A percentile compares a stretch with the other conserved stretches of the same genome.
These are phyloP conservation scores for Chaetomium cochliodes DNA, from an alignment of 495 filamentous ascomycete species.

Conservation along the genomic window DNA sequence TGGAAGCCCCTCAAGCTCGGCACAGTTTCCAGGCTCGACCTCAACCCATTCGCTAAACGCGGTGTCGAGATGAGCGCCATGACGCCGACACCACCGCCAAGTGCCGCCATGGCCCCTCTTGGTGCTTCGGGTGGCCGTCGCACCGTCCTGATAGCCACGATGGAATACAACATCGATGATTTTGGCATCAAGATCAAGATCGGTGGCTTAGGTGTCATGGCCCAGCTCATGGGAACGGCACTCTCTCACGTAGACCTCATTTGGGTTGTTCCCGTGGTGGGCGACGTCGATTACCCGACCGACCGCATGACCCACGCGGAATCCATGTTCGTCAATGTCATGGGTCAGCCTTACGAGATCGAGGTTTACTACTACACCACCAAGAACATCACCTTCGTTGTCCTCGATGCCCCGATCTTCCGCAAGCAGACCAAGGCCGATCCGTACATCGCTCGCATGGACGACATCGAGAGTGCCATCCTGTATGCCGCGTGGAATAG, in stretches of 20 bases:
- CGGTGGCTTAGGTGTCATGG: conserved; percentile 69
- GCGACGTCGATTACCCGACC: conserved; percentile 63
- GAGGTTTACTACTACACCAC: conserved; percentile 63
- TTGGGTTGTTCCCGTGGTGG: conserved; percentile 76
- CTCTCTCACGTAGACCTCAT: conserved; percentile 66
- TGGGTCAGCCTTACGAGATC: conserved; percentile 63
- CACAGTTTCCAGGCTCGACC: conserved; percentile 32
- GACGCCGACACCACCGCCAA: conserved; percentile 26
- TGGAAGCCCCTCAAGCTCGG: conserved; percentile 30
- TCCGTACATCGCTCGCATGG: conserved; percentile 72
- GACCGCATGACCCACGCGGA: conserved; percentile 55
- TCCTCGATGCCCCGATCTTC: conserved; percentile 69
- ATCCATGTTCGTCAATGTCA: conserved; percentile 63
- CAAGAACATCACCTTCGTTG: conserved; percentile 70
- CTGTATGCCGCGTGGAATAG: conserved; percentile 75
- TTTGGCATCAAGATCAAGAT: conserved; percentile 74
- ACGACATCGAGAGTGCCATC: conserved; percentile 69
- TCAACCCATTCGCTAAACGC: conserved; percentile 50
- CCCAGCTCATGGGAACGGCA: conserved; percentile 69
- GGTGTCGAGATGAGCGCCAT: conserved; percentile 42
- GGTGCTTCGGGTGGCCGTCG: conserved; percentile 38
- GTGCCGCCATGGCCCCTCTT: conserved; percentile 20
- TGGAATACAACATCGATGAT: conserved; percentile 74
- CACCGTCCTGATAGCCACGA: conserved; percentile 65
- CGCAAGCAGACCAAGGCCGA: conserved; percentile 65